Evolutionary conservation across 192 early-diverging fungal species (phyloP).

Genomic region (Spinellus fusiger): DNA sequence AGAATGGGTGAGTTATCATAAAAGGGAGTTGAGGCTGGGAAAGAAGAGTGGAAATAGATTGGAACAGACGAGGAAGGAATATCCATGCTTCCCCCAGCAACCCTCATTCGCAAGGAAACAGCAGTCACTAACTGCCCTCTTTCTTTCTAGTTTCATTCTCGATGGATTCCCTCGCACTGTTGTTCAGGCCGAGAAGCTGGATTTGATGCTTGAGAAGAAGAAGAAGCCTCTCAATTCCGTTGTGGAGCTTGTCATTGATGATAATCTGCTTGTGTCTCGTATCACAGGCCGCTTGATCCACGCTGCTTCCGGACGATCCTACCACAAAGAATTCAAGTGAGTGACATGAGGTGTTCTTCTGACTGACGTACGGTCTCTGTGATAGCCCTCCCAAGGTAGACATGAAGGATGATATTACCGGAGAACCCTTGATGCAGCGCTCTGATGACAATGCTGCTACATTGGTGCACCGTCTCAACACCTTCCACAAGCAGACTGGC

Average conservation of each 20-base stretch:
- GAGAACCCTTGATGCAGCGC: slow-evolving; percentile 95
- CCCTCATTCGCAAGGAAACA: not conserved
- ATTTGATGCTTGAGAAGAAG: slow-evolving; percentile 82
- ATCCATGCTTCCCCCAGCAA: not conserved
- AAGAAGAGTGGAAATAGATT: not conserved
- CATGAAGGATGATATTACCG: slow-evolving; percentile 93
- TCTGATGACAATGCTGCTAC: slow-evolving; percentile 96
- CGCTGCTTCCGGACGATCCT: slow-evolving; percentile 87
- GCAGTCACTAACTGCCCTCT: slow-evolving; percentile 3
- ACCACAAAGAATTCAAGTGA: slow-evolving; percentile 89
- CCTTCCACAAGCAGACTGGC: slow-evolving; percentile 79
- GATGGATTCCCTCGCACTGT: slow-evolving; percentile 99
- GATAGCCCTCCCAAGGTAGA: slow-evolving; percentile 79
- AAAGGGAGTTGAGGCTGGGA: not conserved
- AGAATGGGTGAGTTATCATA: slow-evolving; percentile 63
- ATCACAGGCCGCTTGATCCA: slow-evolving; percentile 98
- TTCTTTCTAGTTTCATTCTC: slow-evolving; percentile 74
- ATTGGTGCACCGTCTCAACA: slow-evolving; percentile 83
- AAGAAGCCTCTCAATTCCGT: slow-evolving; percentile 81
- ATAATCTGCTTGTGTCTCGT: slow-evolving; percentile 85
- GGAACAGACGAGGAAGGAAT: not conserved
- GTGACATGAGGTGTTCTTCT: not conserved
- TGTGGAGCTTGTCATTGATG: slow-evolving; percentile 92
- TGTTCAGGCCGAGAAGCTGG: slow-evolving; percentile 96
- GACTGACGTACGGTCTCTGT: not conserved